These are phyloP conservation scores for Extremus antarcticus DNA, from an alignment of 495 filamentous ascomycete species.

Conservation along the genomic window DNA sequence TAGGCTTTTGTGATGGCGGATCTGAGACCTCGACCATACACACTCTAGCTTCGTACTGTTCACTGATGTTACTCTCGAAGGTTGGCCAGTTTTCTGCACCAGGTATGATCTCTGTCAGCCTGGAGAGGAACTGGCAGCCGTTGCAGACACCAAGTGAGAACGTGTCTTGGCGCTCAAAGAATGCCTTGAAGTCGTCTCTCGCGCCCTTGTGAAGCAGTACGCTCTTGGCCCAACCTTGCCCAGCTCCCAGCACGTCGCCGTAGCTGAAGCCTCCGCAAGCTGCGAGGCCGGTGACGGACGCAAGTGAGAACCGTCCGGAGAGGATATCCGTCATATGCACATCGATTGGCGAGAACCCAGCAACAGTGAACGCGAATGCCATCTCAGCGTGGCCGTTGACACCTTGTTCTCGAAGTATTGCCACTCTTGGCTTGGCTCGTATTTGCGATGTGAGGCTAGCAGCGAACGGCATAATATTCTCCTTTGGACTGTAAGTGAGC, in stretches of 20 bases:
- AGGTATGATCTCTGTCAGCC: conserved; percentile 74
- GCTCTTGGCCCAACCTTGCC: conserved; percentile 92
- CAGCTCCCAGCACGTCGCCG: conserved; percentile 90
- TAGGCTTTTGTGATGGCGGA: conserved; percentile 41
- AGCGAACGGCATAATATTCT: conserved; percentile 58
- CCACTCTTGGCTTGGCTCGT: conserved; percentile 67
- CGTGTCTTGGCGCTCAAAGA: conserved; percentile 83
- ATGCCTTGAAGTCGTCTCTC: conserved; percentile 63
- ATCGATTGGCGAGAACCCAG: conserved; percentile 83
- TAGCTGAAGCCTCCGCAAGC: conserved; percentile 96
- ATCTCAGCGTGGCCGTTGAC: conserved; percentile 94
- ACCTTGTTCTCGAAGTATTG: conserved; percentile 89
- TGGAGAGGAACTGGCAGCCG: conserved; percentile 88
- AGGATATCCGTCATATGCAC: conserved; percentile 97
- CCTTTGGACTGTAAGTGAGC: conserved; percentile 69
- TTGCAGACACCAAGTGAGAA: conserved; percentile 96
- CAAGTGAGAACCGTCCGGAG: conserved; percentile 59
- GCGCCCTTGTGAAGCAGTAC: conserved; percentile 74
- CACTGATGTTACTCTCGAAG: conserved; percentile 73
- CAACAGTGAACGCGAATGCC: conserved; percentile 88
- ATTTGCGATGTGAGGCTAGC: conserved; percentile 62
- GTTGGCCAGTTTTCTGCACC: conserved; percentile 76
- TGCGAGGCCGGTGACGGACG: conserved; percentile 75
- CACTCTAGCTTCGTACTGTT: conserved; percentile 87
- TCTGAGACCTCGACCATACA: conserved; percentile 76